These are phyloP conservation scores for Ascochyta koolunga DNA, from an alignment of 2,329 filamentous ascomycete species.

Conservation along the genomic window DNA sequence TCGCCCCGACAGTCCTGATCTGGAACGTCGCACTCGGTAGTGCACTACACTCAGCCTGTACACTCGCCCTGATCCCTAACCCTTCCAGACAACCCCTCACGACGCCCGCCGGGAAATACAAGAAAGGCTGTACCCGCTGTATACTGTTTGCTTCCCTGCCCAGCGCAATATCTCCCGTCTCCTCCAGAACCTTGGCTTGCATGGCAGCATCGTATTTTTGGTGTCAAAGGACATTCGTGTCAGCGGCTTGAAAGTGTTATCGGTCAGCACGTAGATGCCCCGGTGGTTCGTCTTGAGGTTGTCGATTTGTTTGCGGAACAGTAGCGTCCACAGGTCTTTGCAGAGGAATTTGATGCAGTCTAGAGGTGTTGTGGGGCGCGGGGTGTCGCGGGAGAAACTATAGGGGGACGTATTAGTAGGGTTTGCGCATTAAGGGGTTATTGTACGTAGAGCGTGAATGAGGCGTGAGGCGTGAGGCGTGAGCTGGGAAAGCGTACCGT, in stretches of 20 bases:
- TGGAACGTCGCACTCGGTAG: conserved; percentile 91
- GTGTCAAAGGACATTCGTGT: conserved; percentile 83
- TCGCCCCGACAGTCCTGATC: conserved; percentile 80
- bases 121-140: conserved; percentile 62
- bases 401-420: not conserved
- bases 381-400: conserved; percentile 81
- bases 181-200: conserved; percentile 38
- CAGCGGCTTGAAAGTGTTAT: conserved; percentile 88
- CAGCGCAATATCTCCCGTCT: conserved; percentile 38
- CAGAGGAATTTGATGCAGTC: conserved; percentile 98
- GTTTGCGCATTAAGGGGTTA: not conserved
- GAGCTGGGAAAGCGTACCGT: conserved; percentile 60
- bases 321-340: conserved; percentile 94
- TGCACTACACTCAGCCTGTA: conserved; percentile 88
- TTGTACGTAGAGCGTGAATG: not conserved
- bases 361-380: conserved; percentile 87
- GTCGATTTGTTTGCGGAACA: conserved; percentile 97
- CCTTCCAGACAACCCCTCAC: conserved; percentile 91
- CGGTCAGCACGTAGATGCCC: conserved; percentile 94
- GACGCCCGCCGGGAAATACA: conserved; percentile 94
- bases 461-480: not conserved
- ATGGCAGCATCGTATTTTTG: conserved; percentile 38
- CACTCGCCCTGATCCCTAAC: conserved; percentile 86
- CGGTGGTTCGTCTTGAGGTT: conserved; percentile 98
- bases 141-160: conserved; percentile 59